A percentile compares a stretch with the other conserved stretches of the same genome.
Conservation (phyloP, 208 protist genomes). For the Porcisia deanei region DNA sequence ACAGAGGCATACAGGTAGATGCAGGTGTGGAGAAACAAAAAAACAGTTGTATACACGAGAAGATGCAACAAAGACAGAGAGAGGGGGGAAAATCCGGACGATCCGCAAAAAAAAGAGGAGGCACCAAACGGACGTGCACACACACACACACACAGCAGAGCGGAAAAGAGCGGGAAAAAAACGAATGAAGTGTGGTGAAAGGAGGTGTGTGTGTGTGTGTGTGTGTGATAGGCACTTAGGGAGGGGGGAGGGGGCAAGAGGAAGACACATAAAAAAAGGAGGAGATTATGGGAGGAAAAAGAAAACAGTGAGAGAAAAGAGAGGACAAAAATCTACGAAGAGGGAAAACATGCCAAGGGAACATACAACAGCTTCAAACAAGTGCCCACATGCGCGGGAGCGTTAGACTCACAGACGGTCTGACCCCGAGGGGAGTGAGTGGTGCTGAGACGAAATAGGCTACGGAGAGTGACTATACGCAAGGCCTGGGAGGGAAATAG, state of each 20-base stretch:
- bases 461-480: too few species aligned
- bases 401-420: too few species aligned
- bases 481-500: too few species aligned
- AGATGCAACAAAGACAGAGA: neutral
- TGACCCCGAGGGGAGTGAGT: too few species aligned
- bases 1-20: too few species aligned
- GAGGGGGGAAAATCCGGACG: neutral
- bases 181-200: neutral
- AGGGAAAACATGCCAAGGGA: too few species aligned
- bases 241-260: neutral
- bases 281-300: neutral
- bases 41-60: too few species aligned
- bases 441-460: too few species aligned
- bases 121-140: neutral
- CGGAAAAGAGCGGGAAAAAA: neutral
- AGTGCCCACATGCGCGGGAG: too few species aligned
- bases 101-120: neutral
- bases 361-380: too few species aligned
- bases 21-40: too few species aligned
- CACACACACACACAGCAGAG: neutral
- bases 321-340: too few species aligned
- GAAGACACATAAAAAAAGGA: neutral
- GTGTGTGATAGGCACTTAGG: neutral
- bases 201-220: neutral
- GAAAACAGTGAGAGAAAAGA: neutral